These are phyloP conservation scores for Cercospora brassicicola DNA, from an alignment of 2,329 filamentous ascomycete species.

Conservation along the genomic window DNA sequence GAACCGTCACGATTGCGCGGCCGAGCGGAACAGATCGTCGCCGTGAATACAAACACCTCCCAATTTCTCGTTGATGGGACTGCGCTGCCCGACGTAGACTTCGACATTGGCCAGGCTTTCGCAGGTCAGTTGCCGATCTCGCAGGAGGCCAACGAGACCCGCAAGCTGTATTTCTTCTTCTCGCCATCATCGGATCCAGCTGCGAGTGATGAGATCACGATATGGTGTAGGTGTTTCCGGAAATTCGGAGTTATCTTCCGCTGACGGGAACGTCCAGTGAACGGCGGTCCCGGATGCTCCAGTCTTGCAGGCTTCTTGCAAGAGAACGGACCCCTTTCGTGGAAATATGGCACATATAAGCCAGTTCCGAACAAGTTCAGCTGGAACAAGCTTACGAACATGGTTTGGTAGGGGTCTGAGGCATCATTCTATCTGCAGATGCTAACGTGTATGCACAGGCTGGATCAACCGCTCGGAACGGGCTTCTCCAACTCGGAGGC, in stretches of 20 bases:
- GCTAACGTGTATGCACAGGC: constrained; percentile 23
- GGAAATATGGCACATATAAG: constrained; percentile 45
- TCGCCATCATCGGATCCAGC: constrained; percentile 50
- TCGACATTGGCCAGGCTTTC: constrained; percentile 40
- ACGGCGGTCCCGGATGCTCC: constrained; percentile 34
- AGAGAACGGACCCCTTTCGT: constrained; percentile 41
- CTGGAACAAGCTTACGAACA: constrained; percentile 67
- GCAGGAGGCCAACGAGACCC: constrained; percentile 27
- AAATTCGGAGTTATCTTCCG: not conserved
- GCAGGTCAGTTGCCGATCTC: constrained; percentile 39
- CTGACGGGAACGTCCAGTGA: constrained; percentile 25
- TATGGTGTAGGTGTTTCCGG: constrained; percentile 33
- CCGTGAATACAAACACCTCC: not conserved
- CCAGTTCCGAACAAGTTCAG: constrained; percentile 48
- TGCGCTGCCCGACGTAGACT: constrained; percentile 36
- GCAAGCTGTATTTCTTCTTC: constrained; percentile 51
- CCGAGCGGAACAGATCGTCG: not conserved
- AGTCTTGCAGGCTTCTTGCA: constrained; percentile 28
- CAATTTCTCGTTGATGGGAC: constrained; percentile 28
- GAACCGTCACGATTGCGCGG: not conserved
- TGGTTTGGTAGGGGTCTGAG: constrained; percentile 57
- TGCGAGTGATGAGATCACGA: constrained; percentile 43
- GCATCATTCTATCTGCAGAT: not conserved
- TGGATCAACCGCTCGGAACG: constrained; percentile 51
- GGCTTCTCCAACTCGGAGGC: constrained; percentile 35